Percentiles rank a stretch among this genome's conserved stretches.
These are phyloP conservation scores for Candida neerlandica DNA, from an alignment of 1,139 yeast species.

Conservation along the genomic window DNA sequence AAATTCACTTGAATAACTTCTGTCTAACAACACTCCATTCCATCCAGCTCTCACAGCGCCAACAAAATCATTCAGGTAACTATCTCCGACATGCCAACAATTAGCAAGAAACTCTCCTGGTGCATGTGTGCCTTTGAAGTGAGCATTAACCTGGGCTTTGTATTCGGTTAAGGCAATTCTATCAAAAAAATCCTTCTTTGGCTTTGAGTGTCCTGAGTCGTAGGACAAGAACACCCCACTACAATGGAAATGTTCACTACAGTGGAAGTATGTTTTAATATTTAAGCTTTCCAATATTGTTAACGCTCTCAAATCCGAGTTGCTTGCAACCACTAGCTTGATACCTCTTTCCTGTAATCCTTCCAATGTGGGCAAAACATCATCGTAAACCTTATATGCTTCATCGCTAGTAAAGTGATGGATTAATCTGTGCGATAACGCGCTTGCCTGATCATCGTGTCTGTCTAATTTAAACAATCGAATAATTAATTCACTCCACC, in stretches of 20 bases:
- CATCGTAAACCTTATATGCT: conserved; percentile 58
- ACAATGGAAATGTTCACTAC: conserved; percentile 34
- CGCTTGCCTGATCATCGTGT: conserved; percentile 20
- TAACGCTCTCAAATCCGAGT: conserved; percentile 58
- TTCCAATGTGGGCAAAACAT: conserved; percentile 51
- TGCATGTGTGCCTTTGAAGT: conserved; percentile 15
- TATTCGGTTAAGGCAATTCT: conserved; percentile 23
- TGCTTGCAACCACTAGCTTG: conserved; percentile 52
- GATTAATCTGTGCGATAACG: conserved; percentile 43
- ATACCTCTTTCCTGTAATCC: conserved; percentile 33
- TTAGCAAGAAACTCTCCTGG: conserved; percentile 22
- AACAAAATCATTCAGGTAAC: conserved; percentile 51
- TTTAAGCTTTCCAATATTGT: conserved; percentile 50
- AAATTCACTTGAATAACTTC: conserved; percentile 31
- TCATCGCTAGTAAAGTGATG: conserved; percentile 48
- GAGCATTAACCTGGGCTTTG: conserved; percentile 1
- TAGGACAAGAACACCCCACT: conserved; percentile 53
- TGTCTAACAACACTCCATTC: conserved; percentile 59
- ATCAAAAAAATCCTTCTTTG: conserved; percentile 50
- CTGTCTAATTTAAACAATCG: conserved; percentile 37
- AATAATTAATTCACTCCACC: conserved; percentile 63
- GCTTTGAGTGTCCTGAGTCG: conserved; percentile 56
- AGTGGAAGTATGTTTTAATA: conserved; percentile 38
- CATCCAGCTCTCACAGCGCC: conserved; percentile 61
- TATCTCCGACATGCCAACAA: conserved; percentile 73